Percentiles rank a stretch among this genome's conserved stretches.
phyloP scores from a whole-genome alignment of 257 asterid species.

The Scutellaria minor region DNA sequence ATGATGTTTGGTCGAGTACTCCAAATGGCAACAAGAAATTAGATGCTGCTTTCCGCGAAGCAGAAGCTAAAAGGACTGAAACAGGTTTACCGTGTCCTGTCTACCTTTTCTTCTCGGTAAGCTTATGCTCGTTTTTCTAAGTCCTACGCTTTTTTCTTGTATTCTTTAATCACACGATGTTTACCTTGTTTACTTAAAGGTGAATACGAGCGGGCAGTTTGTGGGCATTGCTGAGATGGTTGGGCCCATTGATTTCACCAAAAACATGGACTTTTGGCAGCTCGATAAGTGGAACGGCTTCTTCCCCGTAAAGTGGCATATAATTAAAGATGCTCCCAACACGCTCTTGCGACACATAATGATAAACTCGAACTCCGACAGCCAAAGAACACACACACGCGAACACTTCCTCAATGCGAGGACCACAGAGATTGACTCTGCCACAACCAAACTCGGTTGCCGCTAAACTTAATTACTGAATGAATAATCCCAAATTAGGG shows the following conservation, averaged over 20 bases:
- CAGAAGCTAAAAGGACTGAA: slow-evolving; percentile 55
- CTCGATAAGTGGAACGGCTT: slow-evolving; percentile 85
- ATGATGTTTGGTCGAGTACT: slow-evolving; percentile 92
- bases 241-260: slow-evolving; percentile 78
- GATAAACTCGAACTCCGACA: too few relatives aligned
- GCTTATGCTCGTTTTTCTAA: neutral
- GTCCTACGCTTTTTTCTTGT: neutral
- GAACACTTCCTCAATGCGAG: too few relatives aligned
- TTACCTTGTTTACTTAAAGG: slow-evolving; percentile 44
- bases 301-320: slow-evolving; percentile 90
- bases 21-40: slow-evolving; percentile 78
- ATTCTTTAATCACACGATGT: neutral
- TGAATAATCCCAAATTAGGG: too few relatives aligned
- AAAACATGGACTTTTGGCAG: slow-evolving; percentile 90
- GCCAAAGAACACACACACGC: too few relatives aligned
- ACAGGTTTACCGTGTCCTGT: slow-evolving; percentile 59
- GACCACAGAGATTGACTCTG: too few relatives aligned
- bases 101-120: slow-evolving; percentile 84
- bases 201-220: slow-evolving; percentile 86
- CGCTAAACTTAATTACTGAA: too few relatives aligned
- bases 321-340: slow-evolving; percentile 79
- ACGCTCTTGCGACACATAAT: slow-evolving; percentile 56
- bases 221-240: slow-evolving; percentile 91
- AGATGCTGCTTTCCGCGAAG: slow-evolving; percentile 64
- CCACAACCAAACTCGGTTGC: too few relatives aligned